Conservation (phyloP, 2,329 filamentous ascomycete species). For the Trichoderma sp. region DNA sequence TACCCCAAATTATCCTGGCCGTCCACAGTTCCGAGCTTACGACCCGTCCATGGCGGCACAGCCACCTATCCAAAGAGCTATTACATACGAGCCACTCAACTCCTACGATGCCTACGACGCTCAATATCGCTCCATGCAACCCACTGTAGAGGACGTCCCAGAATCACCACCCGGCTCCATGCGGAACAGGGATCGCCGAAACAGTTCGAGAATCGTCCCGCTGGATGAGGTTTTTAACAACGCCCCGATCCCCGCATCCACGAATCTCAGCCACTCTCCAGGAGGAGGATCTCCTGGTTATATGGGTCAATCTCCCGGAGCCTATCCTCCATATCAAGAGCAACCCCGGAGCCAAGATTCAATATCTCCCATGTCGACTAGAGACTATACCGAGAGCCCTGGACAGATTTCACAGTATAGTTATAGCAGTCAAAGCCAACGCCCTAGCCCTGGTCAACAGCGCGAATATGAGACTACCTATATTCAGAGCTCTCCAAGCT, state of each 20-base stretch:
- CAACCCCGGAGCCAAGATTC: slow-evolving; percentile 27
- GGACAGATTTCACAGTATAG: slow-evolving; percentile 35
- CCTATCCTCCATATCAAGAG: slow-evolving; percentile 33
- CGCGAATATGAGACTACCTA: slow-evolving; percentile 42
- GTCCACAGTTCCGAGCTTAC: slow-evolving; percentile 54
- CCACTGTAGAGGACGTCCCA: slow-evolving; percentile 65
- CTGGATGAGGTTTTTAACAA: slow-evolving; percentile 47
- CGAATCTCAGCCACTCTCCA: slow-evolving; percentile 44
- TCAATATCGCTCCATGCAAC: slow-evolving; percentile 58
- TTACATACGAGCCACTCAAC: slow-evolving; percentile 41
- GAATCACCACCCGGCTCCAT: slow-evolving; percentile 47
- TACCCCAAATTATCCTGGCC: slow-evolving; percentile 52
- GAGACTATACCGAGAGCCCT: slow-evolving; percentile 41
- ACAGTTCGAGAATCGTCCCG: slow-evolving; percentile 31
- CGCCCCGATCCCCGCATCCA: slow-evolving; percentile 46
- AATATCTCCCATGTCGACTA: slow-evolving; percentile 37
- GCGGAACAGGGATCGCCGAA: slow-evolving; percentile 34
- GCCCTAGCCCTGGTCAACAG: slow-evolving; percentile 36
- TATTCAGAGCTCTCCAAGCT: slow-evolving; percentile 38
- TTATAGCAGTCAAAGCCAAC: slow-evolving; percentile 37
- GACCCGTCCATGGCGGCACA: slow-evolving; percentile 47
- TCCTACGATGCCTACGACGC: slow-evolving; percentile 55
- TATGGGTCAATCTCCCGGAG: slow-evolving; percentile 29
- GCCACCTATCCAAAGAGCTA: slow-evolving; percentile 9
- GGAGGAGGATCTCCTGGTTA: slow-evolving; percentile 36